Base-by-base conservation (phyloP, 768 basidiomycete genomes). In the Russula vinacea region DNA sequence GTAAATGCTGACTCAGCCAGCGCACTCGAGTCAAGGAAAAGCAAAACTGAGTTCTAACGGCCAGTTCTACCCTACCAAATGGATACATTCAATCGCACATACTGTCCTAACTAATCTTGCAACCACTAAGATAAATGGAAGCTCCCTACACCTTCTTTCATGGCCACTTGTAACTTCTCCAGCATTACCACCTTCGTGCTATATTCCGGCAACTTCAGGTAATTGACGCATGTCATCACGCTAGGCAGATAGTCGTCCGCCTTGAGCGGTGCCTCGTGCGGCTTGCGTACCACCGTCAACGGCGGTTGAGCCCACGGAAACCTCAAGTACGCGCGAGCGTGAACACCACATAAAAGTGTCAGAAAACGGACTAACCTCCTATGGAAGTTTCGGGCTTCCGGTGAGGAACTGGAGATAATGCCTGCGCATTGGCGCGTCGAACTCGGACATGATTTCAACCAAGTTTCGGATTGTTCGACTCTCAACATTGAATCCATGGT, bases 141-240 rank as follows among this genome's bases (percentile, higher is more conserved):
- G 72, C 92, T 93, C 58, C 94, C 94, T 62, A 92, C 88, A 47
- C 97, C 97, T 76, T 98, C 97, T 70, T 85, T 84, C 79, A 97
- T 92, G 42, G 97, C 96, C 37, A 84, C 80, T 57, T 80, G 79
- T 68, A 99, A 75, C 73, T 94, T 96, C 74, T 91, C 86, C 70
- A 78, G 81, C 86, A 98, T 89, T 44, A 92, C 85, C 40, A 79
- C 82, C 75, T 90, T 94, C 32, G 88, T 87, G 61, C 90, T 92
- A 74, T 98, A 98, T 71, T 98, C 94, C 0, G 96, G 96, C 68
- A 98, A 79, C 75, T 99, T 99, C 72, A 99, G 78, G 73, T 94
- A 96, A 76, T 94, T 94, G 65, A 94, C 95, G 75, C 97, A 99
- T 4, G 97, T 98, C 97, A 98, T 98, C 35, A 98, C 95, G 71